Conservation (phyloP, 2,329 filamentous ascomycete species). For the Didymella glomerata region DNA sequence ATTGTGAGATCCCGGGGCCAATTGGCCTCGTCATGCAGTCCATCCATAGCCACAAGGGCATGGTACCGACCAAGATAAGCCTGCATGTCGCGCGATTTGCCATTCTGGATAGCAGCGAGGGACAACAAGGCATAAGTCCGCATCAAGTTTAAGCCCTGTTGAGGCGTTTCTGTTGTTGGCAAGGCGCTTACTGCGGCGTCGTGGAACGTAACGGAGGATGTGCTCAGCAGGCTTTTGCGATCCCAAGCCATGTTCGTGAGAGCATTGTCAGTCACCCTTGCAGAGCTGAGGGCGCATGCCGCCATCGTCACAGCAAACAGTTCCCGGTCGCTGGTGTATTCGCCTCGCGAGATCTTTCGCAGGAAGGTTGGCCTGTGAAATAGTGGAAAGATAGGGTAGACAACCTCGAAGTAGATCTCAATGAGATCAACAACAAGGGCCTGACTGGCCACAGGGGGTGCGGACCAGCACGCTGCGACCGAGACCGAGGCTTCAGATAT, state of each 20-base stretch:
- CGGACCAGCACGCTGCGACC: not conserved
- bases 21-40: constrained; percentile 62
- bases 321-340: constrained; percentile 4
- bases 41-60: constrained; percentile 59
- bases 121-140: constrained; percentile 60
- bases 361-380: not conserved
- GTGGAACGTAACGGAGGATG: not conserved
- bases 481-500: not conserved
- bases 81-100: constrained; percentile 60
- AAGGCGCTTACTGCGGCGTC: not conserved
- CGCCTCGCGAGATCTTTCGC: not conserved
- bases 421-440: not conserved
- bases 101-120: constrained; percentile 62
- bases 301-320: constrained; percentile 20
- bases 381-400: constrained; percentile 3
- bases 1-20: constrained; percentile 49
- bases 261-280: constrained; percentile 17
- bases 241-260: constrained; percentile 6
- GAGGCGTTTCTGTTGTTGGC: constrained; percentile 11
- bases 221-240: not conserved
- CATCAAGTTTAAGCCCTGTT: constrained; percentile 53
- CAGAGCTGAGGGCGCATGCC: constrained; percentile 20
- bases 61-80: constrained; percentile 62
- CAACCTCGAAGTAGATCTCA: not conserved
- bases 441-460: not conserved